Conservation (phyloP, 1,284 basidiomycete genomes). For the Pseudozyma thailandica region DNA sequence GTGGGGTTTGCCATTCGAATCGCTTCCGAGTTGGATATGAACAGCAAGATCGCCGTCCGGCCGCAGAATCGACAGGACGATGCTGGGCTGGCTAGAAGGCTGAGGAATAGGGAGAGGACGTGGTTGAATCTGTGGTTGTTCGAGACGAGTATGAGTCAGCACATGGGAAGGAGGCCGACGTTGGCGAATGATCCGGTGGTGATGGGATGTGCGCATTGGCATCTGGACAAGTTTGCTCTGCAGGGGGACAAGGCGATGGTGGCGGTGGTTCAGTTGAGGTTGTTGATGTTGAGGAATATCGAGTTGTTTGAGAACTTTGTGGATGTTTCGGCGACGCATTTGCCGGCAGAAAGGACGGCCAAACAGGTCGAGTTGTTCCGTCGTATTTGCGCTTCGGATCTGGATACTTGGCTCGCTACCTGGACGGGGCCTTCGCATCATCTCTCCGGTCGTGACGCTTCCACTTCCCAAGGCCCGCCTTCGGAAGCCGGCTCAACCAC, state of each 20-base stretch:
- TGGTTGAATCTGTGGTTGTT: slow-evolving; percentile 57
- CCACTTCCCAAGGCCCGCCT: background rate
- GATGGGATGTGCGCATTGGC: slow-evolving; percentile 49
- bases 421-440: slow-evolving; percentile 36
- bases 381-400: slow-evolving; percentile 28
- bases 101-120: slow-evolving; percentile 46
- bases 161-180: slow-evolving; percentile 52
- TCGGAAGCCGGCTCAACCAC: background rate
- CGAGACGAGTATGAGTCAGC: slow-evolving; percentile 51
- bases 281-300: slow-evolving; percentile 39
- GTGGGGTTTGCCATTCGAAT: slow-evolving; percentile 51
- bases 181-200: slow-evolving; percentile 53
- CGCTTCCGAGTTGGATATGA: slow-evolving; percentile 54
- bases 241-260: slow-evolving; percentile 49
- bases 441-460: background rate
- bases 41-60: slow-evolving; percentile 30
- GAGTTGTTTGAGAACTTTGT: slow-evolving; percentile 53
- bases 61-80: slow-evolving; percentile 28
- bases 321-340: slow-evolving; percentile 8
- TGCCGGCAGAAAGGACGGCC: slow-evolving; percentile 16
- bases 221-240: slow-evolving; percentile 45
- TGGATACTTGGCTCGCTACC: slow-evolving; percentile 51
- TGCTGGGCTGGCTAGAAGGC: slow-evolving; percentile 18
- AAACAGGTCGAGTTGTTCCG: slow-evolving; percentile 52
- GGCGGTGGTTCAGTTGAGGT: slow-evolving; percentile 46